Evolutionary conservation across 768 basidiomycete genomes (phyloP).

Genomic region (Lanmaoa pseudosensibilis): DNA sequence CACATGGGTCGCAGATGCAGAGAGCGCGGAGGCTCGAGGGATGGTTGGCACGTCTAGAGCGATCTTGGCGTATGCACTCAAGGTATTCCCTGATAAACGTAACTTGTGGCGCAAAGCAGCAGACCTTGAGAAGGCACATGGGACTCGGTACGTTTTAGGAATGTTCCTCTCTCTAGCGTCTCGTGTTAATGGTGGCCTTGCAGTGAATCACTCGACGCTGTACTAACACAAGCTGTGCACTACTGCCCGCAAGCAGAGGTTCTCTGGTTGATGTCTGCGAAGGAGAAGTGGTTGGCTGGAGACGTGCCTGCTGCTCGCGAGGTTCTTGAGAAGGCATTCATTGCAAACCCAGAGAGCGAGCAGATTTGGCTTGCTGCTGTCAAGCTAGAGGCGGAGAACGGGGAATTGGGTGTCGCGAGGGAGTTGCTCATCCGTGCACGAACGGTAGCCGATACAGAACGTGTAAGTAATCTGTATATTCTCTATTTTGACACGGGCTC

Average conservation of each 20-base stretch:
- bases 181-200: conserved; percentile 5
- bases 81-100: conserved; percentile 84
- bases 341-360: conserved; percentile 95
- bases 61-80: conserved; percentile 86
- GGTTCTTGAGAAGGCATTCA: conserved; percentile 86
- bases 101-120: conserved; percentile 91
- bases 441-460: conserved; percentile 86
- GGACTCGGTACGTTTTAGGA: conserved; percentile 58
- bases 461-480: conserved; percentile 49
- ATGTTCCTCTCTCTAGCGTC: background rate
- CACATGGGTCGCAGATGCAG: conserved; percentile 91
- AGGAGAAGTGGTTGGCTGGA: conserved; percentile 91
- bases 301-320: conserved; percentile 90
- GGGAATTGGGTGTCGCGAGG: conserved; percentile 81
- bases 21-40: conserved; percentile 71
- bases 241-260: conserved; percentile 96
- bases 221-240: conserved; percentile 79
- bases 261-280: conserved; percentile 97
- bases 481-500: background rate
- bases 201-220: conserved; percentile 77
- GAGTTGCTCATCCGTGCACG: conserved; percentile 87
- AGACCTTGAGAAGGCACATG: conserved; percentile 89
- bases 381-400: conserved; percentile 95
- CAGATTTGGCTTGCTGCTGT: conserved; percentile 98
- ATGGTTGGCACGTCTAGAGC: conserved; percentile 83